phyloP scores from a whole-genome alignment of 73 alveolate genomes.

The Paramecium bursaria region DNA sequence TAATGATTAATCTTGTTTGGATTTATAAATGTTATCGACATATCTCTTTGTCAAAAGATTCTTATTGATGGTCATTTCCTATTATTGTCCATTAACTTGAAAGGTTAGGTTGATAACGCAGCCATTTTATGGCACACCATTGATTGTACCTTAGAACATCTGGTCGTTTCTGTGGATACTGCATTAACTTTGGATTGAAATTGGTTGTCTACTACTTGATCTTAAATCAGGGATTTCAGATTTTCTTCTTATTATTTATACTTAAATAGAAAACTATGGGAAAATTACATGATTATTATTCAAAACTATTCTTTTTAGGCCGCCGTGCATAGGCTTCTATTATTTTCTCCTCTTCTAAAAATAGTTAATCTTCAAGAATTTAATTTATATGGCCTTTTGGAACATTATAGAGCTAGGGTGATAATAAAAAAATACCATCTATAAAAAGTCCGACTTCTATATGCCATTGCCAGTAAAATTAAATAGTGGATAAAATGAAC shows the following conservation, averaged over 20 bases:
- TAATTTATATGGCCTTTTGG: slow-evolving; percentile 30
- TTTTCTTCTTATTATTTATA: too few species aligned
- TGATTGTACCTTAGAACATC: too few species aligned
- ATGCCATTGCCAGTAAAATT: slow-evolving; percentile 23
- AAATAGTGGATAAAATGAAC: too few species aligned
- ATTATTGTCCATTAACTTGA: slow-evolving; percentile 36
- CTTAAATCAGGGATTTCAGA: too few species aligned
- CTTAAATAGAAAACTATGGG: too few species aligned
- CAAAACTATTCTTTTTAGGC: too few species aligned
- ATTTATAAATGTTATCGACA: slow-evolving; percentile 30
- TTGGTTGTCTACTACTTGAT: too few species aligned
- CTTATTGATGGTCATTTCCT: slow-evolving; percentile 6
- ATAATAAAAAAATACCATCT: slow-evolving; percentile 22
- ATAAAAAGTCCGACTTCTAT: slow-evolving; percentile 8
- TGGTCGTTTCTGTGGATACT: too few species aligned
- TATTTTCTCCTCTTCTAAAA: slow-evolving; percentile 38
- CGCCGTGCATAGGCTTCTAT: slow-evolving; percentile 27
- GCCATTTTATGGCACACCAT: slow-evolving; percentile 22
- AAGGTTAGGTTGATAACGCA: not conserved
- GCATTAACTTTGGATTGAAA: too few species aligned
- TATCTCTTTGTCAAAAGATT: slow-evolving; percentile 8
- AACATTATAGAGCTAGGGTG: slow-evolving; percentile 7
- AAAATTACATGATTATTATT: too few species aligned
- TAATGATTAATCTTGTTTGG: slow-evolving; percentile 14
- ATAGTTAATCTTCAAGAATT: slow-evolving; percentile 53